Conservation (phyloP, 2,329 filamentous ascomycete species). For the Didymella glomerata region DNA sequence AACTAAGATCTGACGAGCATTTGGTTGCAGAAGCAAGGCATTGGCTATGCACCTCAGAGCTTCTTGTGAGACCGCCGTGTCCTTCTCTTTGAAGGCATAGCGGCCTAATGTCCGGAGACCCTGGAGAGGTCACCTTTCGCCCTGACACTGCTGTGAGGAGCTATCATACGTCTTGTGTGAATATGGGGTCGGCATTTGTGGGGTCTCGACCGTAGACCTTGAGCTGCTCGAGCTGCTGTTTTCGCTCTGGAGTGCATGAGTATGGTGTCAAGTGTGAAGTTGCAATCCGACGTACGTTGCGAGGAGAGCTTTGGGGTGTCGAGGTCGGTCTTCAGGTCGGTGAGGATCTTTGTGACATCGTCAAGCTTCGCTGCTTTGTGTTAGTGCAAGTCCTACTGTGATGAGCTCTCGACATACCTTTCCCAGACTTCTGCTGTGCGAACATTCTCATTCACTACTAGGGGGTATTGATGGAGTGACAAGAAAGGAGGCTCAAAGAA, state of each 20-base stretch:
- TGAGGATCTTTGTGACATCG: slow-evolving; percentile 71
- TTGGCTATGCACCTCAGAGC: slow-evolving; percentile 87
- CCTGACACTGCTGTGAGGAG: background rate
- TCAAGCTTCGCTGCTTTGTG: slow-evolving; percentile 67
- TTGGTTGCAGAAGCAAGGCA: slow-evolving; percentile 73
- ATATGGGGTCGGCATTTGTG: slow-evolving; percentile 79
- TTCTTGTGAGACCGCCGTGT: slow-evolving; percentile 69
- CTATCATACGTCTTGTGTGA: slow-evolving; percentile 72
- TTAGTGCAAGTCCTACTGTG: slow-evolving; percentile 20
- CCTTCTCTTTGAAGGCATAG: slow-evolving; percentile 75
- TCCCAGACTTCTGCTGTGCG: slow-evolving; percentile 26
- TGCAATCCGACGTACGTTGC: slow-evolving; percentile 60
- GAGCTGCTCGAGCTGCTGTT: slow-evolving; percentile 66
- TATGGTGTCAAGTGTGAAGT: background rate
- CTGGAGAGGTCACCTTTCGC: slow-evolving; percentile 55
- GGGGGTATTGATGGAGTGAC: background rate
- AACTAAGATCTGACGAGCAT: slow-evolving; percentile 76
- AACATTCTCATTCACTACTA: background rate
- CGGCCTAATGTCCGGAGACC: slow-evolving; percentile 76
- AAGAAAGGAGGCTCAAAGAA: background rate
- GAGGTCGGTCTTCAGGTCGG: slow-evolving; percentile 69
- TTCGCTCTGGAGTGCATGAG: slow-evolving; percentile 63
- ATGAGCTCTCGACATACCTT: slow-evolving; percentile 23
- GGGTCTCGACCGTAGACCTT: slow-evolving; percentile 81
- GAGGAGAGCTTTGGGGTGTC: slow-evolving; percentile 65